Evolutionary conservation across 2,329 filamentous ascomycete genomes (phyloP).

Genomic region (Celoporthe dispersa): DNA sequence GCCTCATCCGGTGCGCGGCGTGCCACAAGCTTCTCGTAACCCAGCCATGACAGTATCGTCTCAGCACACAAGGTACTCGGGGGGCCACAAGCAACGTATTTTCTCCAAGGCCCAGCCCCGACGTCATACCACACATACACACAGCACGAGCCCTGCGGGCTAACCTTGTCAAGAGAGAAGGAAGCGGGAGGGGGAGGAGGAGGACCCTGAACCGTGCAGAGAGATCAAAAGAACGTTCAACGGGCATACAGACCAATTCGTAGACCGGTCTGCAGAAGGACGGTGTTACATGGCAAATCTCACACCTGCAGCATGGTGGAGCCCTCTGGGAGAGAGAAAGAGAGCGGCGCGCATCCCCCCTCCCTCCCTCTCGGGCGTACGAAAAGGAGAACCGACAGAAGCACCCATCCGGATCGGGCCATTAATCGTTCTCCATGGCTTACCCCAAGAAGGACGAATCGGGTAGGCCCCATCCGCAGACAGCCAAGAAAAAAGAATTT

Average conservation of each 20-base stretch:
- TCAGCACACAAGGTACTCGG: too few species aligned
- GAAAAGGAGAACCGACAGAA: not conserved
- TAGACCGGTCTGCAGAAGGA: not conserved
- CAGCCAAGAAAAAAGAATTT: not conserved
- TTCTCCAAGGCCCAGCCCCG: not conserved
- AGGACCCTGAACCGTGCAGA: not conserved
- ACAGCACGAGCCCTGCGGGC: not conserved
- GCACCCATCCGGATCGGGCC: not conserved
- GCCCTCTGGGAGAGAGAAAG: not conserved
- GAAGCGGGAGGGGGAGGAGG: not conserved
- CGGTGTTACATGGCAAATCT: not conserved
- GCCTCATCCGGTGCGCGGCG: not conserved
- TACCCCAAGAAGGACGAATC: not conserved
- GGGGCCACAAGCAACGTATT: not conserved
- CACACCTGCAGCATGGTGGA: not conserved
- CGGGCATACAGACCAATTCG: not conserved
- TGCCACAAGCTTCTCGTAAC: not conserved
- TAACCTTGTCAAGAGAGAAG: not conserved
- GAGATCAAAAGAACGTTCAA: not conserved
- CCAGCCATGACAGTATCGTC: not conserved
- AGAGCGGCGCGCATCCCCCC: not conserved
- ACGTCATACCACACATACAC: not conserved
- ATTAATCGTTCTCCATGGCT: not conserved
- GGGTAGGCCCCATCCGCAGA: not conserved
- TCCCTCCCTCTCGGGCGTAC: not conserved